Conservation (phyloP, 2,329 filamentous ascomycete genomes). For the Trichoderma sp. region DNA sequence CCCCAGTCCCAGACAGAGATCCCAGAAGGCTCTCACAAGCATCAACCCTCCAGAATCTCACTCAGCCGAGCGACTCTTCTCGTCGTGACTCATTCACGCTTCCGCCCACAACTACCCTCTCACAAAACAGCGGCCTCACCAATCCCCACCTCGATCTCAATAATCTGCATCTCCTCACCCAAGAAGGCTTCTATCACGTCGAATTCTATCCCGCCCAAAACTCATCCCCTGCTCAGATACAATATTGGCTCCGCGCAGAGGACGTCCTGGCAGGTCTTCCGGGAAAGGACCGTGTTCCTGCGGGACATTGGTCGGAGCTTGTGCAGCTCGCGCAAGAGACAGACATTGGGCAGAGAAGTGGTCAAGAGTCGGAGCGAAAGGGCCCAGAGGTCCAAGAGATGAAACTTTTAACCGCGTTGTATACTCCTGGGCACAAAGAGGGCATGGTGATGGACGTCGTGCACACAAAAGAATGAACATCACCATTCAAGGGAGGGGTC, state of each 20-base stretch:
- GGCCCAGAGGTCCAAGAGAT: neutral
- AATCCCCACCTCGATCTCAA: neutral
- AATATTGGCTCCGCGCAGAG: slow-evolving; percentile 27
- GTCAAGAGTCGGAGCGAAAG: neutral
- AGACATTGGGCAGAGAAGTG: neutral
- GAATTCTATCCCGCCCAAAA: neutral
- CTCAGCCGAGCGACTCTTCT: neutral
- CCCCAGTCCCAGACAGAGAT: neutral
- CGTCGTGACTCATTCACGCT: slow-evolving; percentile 19
- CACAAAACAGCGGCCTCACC: neutral
- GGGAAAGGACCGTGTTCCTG: slow-evolving; percentile 15
- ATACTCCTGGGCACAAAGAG: neutral
- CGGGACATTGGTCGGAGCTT: slow-evolving; percentile 28
- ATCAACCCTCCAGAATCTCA: neutral
- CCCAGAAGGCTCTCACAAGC: neutral
- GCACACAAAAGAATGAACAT: neutral
- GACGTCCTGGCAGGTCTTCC: slow-evolving; percentile 24
- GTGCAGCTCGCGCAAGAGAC: slow-evolving; percentile 20
- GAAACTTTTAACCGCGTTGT: neutral
- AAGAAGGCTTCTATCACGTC: neutral
- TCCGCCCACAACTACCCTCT: neutral
- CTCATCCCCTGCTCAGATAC: neutral
- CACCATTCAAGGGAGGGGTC: neutral
- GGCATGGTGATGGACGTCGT: neutral
- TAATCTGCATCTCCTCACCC: neutral